Percentiles rank a stretch among this genome's conserved stretches.
phyloP scores from a whole-genome alignment of 2,329 filamentous ascomycete genomes.

The Hymenoscyphus fraxineus region DNA sequence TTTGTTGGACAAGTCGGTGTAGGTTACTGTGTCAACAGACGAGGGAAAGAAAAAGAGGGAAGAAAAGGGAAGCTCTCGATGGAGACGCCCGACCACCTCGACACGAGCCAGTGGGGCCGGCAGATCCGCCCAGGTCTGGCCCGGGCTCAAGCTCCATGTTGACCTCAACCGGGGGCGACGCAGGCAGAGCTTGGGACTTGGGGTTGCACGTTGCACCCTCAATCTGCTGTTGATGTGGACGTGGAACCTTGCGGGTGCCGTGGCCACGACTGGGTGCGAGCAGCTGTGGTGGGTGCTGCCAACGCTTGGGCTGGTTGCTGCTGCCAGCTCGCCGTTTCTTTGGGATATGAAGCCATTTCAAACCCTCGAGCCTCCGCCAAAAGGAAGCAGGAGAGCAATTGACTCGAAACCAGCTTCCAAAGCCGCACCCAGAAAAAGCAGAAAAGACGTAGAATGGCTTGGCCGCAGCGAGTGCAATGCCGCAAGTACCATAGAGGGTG shows the following conservation, averaged over 20 bases:
- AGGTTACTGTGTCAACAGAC: slow-evolving; percentile 42
- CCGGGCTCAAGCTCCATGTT: slow-evolving; percentile 11
- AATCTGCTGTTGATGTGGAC: not conserved
- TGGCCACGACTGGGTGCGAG: no score
- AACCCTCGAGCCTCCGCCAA: not conserved
- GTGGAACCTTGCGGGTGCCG: slow-evolving; percentile 9
- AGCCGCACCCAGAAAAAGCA: no score
- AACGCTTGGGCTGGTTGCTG: not conserved
- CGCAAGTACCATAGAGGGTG: not conserved
- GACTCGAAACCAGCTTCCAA: not conserved
- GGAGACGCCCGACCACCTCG: not conserved
- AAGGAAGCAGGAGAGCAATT: not conserved
- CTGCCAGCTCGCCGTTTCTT: not conserved
- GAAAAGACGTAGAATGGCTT: not conserved
- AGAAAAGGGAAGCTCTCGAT: slow-evolving; percentile 24
- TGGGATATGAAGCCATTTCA: not conserved
- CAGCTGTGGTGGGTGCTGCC: not conserved
- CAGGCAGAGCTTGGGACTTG: not conserved
- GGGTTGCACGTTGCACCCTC: not conserved
- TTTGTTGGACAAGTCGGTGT: slow-evolving; percentile 28
- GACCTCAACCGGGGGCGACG: not conserved
- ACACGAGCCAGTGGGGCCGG: slow-evolving; percentile 9
- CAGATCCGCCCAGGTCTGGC: slow-evolving; percentile 9
- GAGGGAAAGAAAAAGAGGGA: slow-evolving; percentile 18
- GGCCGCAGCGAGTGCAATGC: not conserved